Base-by-base conservation (phyloP, 345 rosid species). In the Eutrema heterophyllum region DNA sequence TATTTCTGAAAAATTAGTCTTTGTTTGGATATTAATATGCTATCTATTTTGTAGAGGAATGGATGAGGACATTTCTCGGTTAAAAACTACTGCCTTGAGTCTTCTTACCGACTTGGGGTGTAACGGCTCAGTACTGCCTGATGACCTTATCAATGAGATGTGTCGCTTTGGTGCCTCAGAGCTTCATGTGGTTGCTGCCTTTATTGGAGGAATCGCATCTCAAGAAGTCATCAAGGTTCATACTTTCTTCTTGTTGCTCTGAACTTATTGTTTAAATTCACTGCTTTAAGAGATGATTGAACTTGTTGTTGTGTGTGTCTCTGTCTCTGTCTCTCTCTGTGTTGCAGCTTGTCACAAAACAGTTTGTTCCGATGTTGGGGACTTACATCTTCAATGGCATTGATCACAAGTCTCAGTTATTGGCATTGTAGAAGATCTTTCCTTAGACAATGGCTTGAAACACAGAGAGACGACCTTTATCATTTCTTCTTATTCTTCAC, bases 141-240 rank as follows among this genome's bases (percentile, higher is more conserved):
- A 95, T 80, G 98, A 95, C 78, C 96, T 95, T 75, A 89, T 92
- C 73, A 86, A 76, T 68, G 98, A 95, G 86, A 92, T 92, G 89
- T 92, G 98, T 68, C 89, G 96, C 46, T 92, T 90, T 79, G 99
- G 98, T 61, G 97, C 96, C 77, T 85, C 99, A 3, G 97, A 95
- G 83, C 97, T 95, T 53, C 99, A 95, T 76, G 89, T 92, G 0
- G 97, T 95, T 30, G 90, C 97, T 73, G 97, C 99, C 24, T 82
- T 95, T 57, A 72, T 92, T 15, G 99, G 99, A 68, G 99, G 99
- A 79, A 80, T 92, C 30, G 91, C 98, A 4, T 88, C 99, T 1
- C 98, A 95, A 78, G 98, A 95, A 86, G 94, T 81, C 72, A 95
- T 95, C 73, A 92, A 92, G 97, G 97, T 94, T 50, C 14, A 21